Base-by-base conservation (phyloP, 108 stramenopile genomes). In the Seminavis robusta region DNA sequence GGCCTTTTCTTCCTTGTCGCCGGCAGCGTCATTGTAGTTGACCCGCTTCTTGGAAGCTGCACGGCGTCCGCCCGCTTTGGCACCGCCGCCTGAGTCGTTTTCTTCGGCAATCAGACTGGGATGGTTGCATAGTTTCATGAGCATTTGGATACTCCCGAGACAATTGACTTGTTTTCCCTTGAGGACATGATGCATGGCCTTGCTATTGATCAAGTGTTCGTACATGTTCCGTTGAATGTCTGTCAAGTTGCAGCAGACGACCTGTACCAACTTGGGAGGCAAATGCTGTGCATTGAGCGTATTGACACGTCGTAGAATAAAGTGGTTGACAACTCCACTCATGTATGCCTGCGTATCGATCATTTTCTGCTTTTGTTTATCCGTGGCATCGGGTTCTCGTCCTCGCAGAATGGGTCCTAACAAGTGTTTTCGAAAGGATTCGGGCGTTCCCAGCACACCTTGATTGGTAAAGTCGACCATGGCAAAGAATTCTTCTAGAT, bases 391-490 rank as follows among this genome's bases (percentile, higher is more conserved):
- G 0, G 98, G 98, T 77, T 99, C 98, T 16, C 98, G 82, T 10
- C 94, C 95, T 20, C 79, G 79, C 11, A 96, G 75, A 69, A 97
- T 95, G 7, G 94, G 95, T 51, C 71, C 60, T 46, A 96, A 69
- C 52, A 64, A 80, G 6, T 85, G 74, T 61, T 67, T 77, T 19
- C 86, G 77, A 55, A 97, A 95, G 16, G 93, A 80, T 43, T 94
- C 90, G 47, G 67, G 84, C 2, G 96, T 91, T 25, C 94, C 96
- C 15, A 95, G 69, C 10, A 97, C 73, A 29, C 90, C 92, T 6
- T 84, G 93, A 71, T 96, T 96, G 64, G 88, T 92, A 60, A 97
- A 97, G 60, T 99, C 87, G 16, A 95, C 93, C 98, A 99, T 99
- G 52, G 96, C 95, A 63, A 68, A 99, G 72, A 98, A 99, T 56